Base-by-base conservation (phyloP, 2,329 filamentous ascomycete genomes). In the Aspergillus ustus region DNA sequence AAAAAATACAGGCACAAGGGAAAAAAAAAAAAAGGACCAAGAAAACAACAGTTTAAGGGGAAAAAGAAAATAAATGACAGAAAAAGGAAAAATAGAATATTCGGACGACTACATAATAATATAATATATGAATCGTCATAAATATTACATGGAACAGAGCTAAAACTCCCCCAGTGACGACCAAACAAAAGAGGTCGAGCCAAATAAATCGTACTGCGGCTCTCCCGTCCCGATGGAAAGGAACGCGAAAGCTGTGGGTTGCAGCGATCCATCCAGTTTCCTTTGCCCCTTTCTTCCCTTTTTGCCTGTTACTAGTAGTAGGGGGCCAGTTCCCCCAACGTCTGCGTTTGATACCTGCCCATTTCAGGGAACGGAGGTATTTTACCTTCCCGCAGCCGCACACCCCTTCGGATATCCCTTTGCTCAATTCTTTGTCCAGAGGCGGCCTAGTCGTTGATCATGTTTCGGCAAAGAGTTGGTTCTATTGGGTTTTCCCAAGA, bases 181-280 rank as follows among this genome's bases (percentile, higher is more conserved):
- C 34, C 22, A 56, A 56, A 52, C 19, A 20, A 52, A 34, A 52
- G 25, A 37, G n/a, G 31, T 13, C 50, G 34, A 44, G 40, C 40
- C 19, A 57, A 57, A 40, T 40, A 49, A 56, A 48, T 46, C 28
- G 53, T 49, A 49, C 59, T 61, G 72, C 72, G 71, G 71, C 71
- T 74, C 68, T 73, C 72, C 73, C 73, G 70, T 72, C 72, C 73
- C 72, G 70, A 68, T 64, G 69, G 70, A 69, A 65, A 74, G 72
- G 72, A 69, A 70, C 70, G 67, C 66, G 64, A 69, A 62, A 63
- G 62, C 60, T 62, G 62, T 64, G 66, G 62, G 57, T 66, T 59
- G 62, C 65, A 59, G 57, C 49, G 57, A 62, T 61, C 50, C 64
- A 62, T 63, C 69, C 31, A 37, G 34, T 40, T 40, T 40, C 34